Evolutionary conservation across 768 basidiomycete species (phyloP), one percentile per base, ranked within the genome.

Genomic region (Boletus bicolor): DNA sequence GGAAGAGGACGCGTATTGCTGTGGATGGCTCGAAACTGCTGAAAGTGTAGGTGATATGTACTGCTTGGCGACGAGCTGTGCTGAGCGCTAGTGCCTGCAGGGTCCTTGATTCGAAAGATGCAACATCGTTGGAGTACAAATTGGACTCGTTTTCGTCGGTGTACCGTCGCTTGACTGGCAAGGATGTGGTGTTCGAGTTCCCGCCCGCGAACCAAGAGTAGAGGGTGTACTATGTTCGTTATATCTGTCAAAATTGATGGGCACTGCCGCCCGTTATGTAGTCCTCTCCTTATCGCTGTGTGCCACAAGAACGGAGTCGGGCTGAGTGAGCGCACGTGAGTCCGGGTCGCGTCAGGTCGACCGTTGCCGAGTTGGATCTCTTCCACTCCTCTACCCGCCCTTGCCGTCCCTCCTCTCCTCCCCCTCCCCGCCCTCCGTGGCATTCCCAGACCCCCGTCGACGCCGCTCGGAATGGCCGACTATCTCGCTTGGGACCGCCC

Each of bases 61-160:
- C 49, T 65, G 49, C 46, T 60, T 47, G 41, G 50, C 12, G 55
- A 30, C 7, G 17, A 15, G 36, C 52, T 54, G 49, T 56, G 49
- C 65, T 71, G 50, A 70, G 46, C 35, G 56, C 14, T 49, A 47
- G 32, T 19, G 21, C 21, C 21, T 24, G 32, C 56, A 98, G 96
- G 64, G 89, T 94, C 82, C 89, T 99, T 64, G 97, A 99, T 82
- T 81, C 93, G 63, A 98, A 98, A 76, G 97, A 99, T 72, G 85
- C 93, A 54, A 98, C 94, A 73, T 91, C 93, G 68, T 82, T 98
- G 72, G 97, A 98, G 82, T 98, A 99, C 89, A 99, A 99, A 84
- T 84, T 98, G 66, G 97, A 99, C 79, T 96, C 95, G 61, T 99
- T 98, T 82, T 90, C 95, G 47, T 94, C 93, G 41, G 92, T 98